phyloP scores from a whole-genome alignment of 2,329 filamentous ascomycete species.

The Aspergillus japonicus region DNA sequence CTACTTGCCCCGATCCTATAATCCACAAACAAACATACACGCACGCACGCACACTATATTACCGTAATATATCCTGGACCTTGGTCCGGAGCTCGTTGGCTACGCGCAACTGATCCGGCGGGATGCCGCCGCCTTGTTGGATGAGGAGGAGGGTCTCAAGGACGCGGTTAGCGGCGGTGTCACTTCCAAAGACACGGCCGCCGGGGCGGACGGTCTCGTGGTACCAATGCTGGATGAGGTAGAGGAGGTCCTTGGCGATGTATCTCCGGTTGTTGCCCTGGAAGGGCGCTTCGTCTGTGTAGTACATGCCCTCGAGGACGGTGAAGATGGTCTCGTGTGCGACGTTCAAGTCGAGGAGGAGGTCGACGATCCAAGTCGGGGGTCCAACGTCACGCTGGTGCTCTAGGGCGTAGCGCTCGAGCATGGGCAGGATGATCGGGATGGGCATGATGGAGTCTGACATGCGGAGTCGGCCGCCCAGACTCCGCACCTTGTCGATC shows the following conservation, averaged over 20 bases:
- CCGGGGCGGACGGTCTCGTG: conserved; percentile 55
- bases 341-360: conserved; percentile 63
- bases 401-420: conserved; percentile 55
- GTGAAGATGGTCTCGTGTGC: conserved; percentile 61
- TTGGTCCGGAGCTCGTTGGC: conserved; percentile 42
- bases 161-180: conserved; percentile 54
- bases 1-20: background rate
- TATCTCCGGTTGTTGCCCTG: conserved; percentile 55
- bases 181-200: conserved; percentile 58
- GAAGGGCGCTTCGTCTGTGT: conserved; percentile 66
- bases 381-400: conserved; percentile 49
- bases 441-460: conserved; percentile 58
- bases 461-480: conserved; percentile 57
- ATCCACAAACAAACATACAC: background rate
- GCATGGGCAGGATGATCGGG: conserved; percentile 53
- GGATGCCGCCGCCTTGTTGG: conserved; percentile 44
- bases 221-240: conserved; percentile 62
- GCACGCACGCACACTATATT: conserved; percentile 10
- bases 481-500: conserved; percentile 54
- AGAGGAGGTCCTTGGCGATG: conserved; percentile 62
- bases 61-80: conserved; percentile 43
- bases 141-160: conserved; percentile 47
- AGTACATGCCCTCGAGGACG: conserved; percentile 66
- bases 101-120: conserved; percentile 38
- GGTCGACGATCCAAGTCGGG: conserved; percentile 61